Conservation (phyloP, 1,284 basidiomycete species). For the Fistulinella cinereoalba region DNA sequence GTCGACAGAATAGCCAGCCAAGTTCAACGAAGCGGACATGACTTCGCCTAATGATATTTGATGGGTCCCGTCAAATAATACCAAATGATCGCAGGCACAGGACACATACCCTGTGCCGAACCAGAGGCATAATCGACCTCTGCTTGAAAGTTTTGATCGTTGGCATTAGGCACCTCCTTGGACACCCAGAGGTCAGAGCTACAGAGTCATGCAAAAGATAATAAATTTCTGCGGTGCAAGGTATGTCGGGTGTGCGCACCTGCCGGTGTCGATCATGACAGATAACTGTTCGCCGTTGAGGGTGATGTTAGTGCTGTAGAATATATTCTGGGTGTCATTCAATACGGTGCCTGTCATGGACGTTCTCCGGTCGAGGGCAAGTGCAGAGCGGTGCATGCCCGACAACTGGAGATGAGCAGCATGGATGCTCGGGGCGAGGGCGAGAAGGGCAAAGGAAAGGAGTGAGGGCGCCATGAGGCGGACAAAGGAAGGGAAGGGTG, state of each 20-base stretch:
- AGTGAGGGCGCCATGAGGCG: constrained; percentile 13
- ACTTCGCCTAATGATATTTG: constrained; percentile 46
- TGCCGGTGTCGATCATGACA: constrained; percentile 66
- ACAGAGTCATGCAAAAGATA: neutral
- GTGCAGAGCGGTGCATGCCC: constrained; percentile 11
- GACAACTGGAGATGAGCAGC: constrained; percentile 18
- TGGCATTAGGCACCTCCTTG: constrained; percentile 16
- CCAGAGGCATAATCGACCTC: constrained; percentile 25
- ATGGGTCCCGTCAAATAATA: neutral
- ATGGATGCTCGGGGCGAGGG: neutral
- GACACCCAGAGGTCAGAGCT: constrained; percentile 33
- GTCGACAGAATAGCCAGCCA: constrained; percentile 51
- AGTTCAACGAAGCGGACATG: constrained; percentile 49
- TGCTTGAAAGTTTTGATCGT: constrained; percentile 13
- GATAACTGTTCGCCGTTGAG: constrained; percentile 48
- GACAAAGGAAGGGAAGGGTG: neutral
- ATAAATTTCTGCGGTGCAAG: too few species aligned
- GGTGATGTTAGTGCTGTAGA: constrained; percentile 52
- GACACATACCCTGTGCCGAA: constrained; percentile 19
- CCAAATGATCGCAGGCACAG: too few species aligned
- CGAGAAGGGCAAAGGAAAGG: constrained; percentile 4
- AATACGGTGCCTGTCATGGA: constrained; percentile 16
- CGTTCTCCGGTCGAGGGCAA: constrained; percentile 13
- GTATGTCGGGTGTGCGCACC: constrained; percentile 41
- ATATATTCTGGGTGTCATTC: constrained; percentile 41